Base-by-base conservation (phyloP, 2,329 filamentous ascomycete species). In the Chaetothyriales sp. region DNA sequence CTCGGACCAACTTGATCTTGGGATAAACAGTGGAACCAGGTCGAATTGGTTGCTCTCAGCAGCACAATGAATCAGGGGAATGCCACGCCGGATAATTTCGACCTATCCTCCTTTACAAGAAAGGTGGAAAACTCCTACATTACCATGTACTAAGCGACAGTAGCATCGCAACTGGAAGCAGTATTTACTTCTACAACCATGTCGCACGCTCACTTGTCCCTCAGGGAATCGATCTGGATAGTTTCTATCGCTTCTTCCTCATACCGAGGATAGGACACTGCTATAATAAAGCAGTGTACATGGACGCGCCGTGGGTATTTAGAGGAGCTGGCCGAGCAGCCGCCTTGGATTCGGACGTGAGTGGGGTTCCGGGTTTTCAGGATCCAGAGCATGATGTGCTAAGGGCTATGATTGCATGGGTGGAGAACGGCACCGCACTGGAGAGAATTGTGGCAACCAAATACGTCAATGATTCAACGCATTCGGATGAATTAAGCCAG, bases 211-310 rank as follows among this genome's bases (percentile, higher is more conserved):
- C 63, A 0, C 68, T 76, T 62, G 63, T 67, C 0, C 47, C 65
- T 5, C 50, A 58, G 0, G 61, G 66, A 0, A 46, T 56, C 4
- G 52, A 63, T 0, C 54, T 72, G 6, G 69, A 72, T 53, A 64
- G 66, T 0, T 72, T 70, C 56, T 68, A 71, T 46, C 70, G 70
- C 45, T 72, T 73, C 58, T 79, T 79, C 59, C 66, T 65, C 18
- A 69, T 80, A n/a, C 75, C 75, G 0, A 77, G 77, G 0, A 75
- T 78, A 72, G 65, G 64, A 9, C 76, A 79, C 61, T 79, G 3
- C 5, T 20, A 1, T 59, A 55, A 5, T 64, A 56, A 44, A 22
- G 18, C 44, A 15, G n/a, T 57, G 28, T 59, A 59, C 0, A 58
- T 43, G n/a, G 52, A 46, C 44, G 44, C 44, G 5, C 44, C 44